Evolutionary conservation across 352 stramenopile species (phyloP).

Genomic region (Phytopythium aichiense): DNA sequence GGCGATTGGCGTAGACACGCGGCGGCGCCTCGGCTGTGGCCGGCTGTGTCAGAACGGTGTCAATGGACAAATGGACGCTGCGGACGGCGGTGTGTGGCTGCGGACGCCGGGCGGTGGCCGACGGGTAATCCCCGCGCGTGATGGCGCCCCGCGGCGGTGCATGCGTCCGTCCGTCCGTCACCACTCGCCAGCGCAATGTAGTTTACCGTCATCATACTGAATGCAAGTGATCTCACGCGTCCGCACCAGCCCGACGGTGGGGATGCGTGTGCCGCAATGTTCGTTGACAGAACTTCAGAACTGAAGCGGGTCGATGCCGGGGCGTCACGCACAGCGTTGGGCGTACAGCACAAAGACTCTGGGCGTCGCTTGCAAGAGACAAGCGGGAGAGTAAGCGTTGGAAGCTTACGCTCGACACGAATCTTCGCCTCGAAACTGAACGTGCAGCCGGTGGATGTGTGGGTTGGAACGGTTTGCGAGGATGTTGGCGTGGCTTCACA

Average conservation of each 20-base stretch:
- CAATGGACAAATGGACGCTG: not conserved
- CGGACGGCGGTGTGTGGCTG: too few species aligned
- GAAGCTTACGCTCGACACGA: too few species aligned
- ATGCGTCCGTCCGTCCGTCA: too few species aligned
- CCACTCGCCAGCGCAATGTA: too few species aligned
- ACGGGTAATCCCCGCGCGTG: too few species aligned
- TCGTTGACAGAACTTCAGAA: constrained; percentile 5
- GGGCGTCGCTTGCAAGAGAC: not conserved
- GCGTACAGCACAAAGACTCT: not conserved
- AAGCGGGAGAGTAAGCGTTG: not conserved
- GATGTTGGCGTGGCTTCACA: too few species aligned
- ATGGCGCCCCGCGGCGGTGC: too few species aligned
- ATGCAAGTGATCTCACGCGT: not conserved
- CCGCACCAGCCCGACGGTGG: not conserved
- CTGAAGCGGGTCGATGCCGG: not conserved
- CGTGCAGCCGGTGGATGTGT: too few species aligned
- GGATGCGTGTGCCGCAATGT: not conserved
- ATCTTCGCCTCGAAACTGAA: too few species aligned
- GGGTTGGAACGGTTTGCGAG: too few species aligned
- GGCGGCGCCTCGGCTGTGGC: not conserved
- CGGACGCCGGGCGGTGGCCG: too few species aligned
- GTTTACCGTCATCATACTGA: too few species aligned
- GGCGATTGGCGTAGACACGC: not conserved
- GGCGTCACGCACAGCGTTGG: not conserved
- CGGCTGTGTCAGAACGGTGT: not conserved